A percentile compares a stretch with the other conserved stretches of the same genome.
These are phyloP conservation scores for Malassezia yamatoensis DNA, from an alignment of 1,284 basidiomycete genomes.

Conservation along the genomic window DNA sequence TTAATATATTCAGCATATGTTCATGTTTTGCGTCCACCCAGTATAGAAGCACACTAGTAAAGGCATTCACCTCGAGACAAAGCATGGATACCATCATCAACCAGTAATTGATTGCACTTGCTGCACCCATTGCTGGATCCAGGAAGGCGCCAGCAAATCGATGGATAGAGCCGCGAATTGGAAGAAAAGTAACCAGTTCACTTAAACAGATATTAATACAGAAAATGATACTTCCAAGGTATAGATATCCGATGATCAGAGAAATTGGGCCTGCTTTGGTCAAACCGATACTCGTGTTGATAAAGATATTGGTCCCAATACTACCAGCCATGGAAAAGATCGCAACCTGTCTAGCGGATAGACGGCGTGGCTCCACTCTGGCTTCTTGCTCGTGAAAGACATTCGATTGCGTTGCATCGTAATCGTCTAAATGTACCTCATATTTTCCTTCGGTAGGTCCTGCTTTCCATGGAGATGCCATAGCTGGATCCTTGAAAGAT, in stretches of 20 bases:
- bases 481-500: no score
- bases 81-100: background rate
- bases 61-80: conserved; percentile 7
- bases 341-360: background rate
- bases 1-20: background rate
- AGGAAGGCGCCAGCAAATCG: conserved; percentile 4
- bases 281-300: conserved; percentile 5
- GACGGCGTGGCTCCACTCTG: background rate
- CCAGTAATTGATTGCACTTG: conserved; percentile 11
- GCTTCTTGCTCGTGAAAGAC: background rate
- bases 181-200: conserved; percentile 5
- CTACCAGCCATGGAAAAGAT: conserved; percentile 5
- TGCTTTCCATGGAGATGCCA: no score
- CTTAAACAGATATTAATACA: conserved; percentile 1
- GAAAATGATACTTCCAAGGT: conserved; percentile 3
- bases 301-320: conserved; percentile 9
- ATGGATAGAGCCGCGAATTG: conserved; percentile 3
- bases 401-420: background rate
- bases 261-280: conserved; percentile 4
- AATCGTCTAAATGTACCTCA: background rate
- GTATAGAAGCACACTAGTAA: conserved; percentile 5
- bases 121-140: conserved; percentile 3
- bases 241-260: conserved; percentile 1
- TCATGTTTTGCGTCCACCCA: conserved; percentile 2
- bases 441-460: background rate